phyloP scores from a whole-genome alignment of 2,329 filamentous ascomycete species.

The Mycosphaerelloides madeirae region DNA sequence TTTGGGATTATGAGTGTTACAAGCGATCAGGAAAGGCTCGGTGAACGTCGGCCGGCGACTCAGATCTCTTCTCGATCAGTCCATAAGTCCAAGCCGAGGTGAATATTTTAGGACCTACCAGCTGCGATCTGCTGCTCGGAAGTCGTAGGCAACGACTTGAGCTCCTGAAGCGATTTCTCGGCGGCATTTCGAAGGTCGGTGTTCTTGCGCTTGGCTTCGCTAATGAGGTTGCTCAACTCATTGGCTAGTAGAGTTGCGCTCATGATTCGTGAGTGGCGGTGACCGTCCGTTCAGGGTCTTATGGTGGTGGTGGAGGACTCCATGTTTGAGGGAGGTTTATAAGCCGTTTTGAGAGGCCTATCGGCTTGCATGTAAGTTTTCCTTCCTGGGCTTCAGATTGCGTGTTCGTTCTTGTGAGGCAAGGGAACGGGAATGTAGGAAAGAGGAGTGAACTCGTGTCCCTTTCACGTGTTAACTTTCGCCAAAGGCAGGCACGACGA shows the following conservation, averaged over 20 bases:
- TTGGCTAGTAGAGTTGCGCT: constrained; percentile 29
- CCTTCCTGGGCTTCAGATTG: not conserved
- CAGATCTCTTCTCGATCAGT: constrained; percentile 60
- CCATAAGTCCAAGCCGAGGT: not conserved
- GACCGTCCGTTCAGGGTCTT: too few species aligned
- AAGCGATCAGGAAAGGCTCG: constrained; percentile 90
- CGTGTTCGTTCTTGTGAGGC: not conserved
- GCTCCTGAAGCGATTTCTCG: constrained; percentile 86
- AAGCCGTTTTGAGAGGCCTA: not conserved
- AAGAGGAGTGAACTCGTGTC: not conserved
- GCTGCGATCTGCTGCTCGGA: constrained; percentile 72
- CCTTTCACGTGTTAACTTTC: too few species aligned
- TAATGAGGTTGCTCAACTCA: constrained; percentile 28
- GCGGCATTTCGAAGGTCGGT: constrained; percentile 84
- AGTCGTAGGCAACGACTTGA: constrained; percentile 68
- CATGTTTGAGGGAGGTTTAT: too few species aligned
- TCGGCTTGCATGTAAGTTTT: not conserved
- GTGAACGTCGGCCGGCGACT: constrained; percentile 77
- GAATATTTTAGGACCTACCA: constrained; percentile 45
- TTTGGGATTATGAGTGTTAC: constrained; percentile 82
- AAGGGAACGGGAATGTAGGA: too few species aligned
- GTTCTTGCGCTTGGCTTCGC: constrained; percentile 89
- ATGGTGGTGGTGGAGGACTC: too few species aligned
- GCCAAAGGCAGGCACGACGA: too few species aligned
- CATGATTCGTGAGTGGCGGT: constrained; percentile 22